Percentiles rank a stretch among this genome's conserved stretches.
Evolutionary conservation across 352 stramenopile species (phyloP).

Genomic region (Phytophthora rubi): DNA sequence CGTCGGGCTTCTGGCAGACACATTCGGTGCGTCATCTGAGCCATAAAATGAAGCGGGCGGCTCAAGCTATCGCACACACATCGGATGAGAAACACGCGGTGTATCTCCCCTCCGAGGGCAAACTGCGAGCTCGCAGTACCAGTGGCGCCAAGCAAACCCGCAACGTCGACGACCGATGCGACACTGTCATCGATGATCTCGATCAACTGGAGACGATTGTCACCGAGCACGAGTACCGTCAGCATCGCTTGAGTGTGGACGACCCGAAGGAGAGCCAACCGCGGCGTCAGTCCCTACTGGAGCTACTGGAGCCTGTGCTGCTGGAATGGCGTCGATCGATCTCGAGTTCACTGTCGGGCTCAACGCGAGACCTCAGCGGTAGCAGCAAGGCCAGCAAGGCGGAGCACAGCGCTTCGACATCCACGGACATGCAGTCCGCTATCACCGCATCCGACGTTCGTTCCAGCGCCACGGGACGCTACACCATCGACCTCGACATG

Average conservation of each 20-base stretch:
- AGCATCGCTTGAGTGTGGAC: slow-evolving; percentile 26
- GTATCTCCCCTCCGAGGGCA: slow-evolving; percentile 6
- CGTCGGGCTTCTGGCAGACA: slow-evolving; percentile 37
- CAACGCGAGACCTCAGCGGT: slow-evolving; percentile 23
- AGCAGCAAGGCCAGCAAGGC: slow-evolving; percentile 38
- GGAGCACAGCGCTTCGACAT: slow-evolving; percentile 12
- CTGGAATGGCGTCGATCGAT: slow-evolving; percentile 36
- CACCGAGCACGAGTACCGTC: slow-evolving; percentile 30
- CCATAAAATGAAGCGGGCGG: slow-evolving; percentile 28
- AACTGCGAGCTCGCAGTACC: slow-evolving; percentile 13
- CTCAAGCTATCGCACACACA: slow-evolving; percentile 12
- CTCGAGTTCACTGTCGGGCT: slow-evolving; percentile 32
- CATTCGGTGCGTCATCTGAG: slow-evolving; percentile 33
- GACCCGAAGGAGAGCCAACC: slow-evolving; percentile 4
- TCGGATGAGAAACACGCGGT: slow-evolving; percentile 21
- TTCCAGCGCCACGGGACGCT: slow-evolving; percentile 26
- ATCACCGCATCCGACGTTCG: slow-evolving; percentile 7
- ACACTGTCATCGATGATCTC: slow-evolving; percentile 45
- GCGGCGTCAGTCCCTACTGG: slow-evolving; percentile 30
- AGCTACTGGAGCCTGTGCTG: slow-evolving; percentile 36
- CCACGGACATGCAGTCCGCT: slow-evolving; percentile 22
- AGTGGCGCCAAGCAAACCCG: slow-evolving; percentile 20
- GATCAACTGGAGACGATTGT: slow-evolving; percentile 49
- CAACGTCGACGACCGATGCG: slow-evolving; percentile 32
- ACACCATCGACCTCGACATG: slow-evolving; percentile 57